A percentile compares a stretch with the other conserved stretches of the same genome.
phyloP scores from a whole-genome alignment of 208 protist genomes.

The Blastocrithidia nonstop region DNA sequence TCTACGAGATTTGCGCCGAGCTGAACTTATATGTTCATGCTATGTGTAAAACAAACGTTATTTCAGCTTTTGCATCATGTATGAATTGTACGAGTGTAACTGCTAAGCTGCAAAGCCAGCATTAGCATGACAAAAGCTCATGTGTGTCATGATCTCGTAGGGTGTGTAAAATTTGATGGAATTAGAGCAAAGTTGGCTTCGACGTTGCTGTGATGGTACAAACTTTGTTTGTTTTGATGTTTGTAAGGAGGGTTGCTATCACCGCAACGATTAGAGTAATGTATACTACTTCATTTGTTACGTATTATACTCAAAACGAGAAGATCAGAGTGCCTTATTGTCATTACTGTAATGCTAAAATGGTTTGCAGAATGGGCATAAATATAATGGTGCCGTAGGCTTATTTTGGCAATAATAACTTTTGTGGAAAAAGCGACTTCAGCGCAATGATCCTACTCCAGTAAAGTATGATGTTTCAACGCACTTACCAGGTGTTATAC shows the following conservation, averaged over 20 bases:
- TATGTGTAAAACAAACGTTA: slow-evolving; percentile 7
- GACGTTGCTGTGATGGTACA: not conserved
- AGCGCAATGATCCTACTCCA: slow-evolving; percentile 1
- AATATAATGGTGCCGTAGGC: slow-evolving; percentile 16
- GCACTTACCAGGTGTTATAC: slow-evolving; percentile 8
- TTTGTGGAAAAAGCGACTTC: slow-evolving; percentile 9
- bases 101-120: slow-evolving; percentile 21
- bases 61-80: slow-evolving; percentile 13
- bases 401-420: slow-evolving; percentile 5
- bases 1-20: not conserved
- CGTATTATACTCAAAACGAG: too few species aligned
- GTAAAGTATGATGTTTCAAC: slow-evolving; percentile 13
- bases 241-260: not conserved
- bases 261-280: too few species aligned
- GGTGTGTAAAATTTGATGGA: slow-evolving; percentile 22
- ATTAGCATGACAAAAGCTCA: slow-evolving; percentile 41
- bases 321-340: too few species aligned
- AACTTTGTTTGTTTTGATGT: not conserved
- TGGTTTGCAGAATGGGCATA: slow-evolving; percentile 24
- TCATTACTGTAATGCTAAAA: too few species aligned
- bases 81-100: slow-evolving; percentile 27
- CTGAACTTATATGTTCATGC: not conserved
- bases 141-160: slow-evolving; percentile 26
- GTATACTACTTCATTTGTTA: too few species aligned
- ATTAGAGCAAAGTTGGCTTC: too few species aligned